phyloP scores from a whole-genome alignment of 129 eudicot genomes.

The Saussurea involucrata region DNA sequence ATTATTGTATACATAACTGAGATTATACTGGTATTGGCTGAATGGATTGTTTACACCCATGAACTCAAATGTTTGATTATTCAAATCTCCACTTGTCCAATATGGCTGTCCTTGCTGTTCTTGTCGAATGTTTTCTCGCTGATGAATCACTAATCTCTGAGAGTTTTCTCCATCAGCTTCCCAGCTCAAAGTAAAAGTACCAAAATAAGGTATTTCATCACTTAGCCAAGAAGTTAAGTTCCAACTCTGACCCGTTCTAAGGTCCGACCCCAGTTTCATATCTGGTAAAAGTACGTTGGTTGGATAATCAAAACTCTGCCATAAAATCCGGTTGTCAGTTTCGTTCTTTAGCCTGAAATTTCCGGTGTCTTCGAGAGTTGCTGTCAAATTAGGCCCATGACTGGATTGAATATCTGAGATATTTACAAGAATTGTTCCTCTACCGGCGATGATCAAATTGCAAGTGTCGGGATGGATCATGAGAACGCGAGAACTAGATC shows the following conservation, averaged over 20 bases:
- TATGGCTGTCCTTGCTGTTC: constrained; percentile 14
- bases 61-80: constrained; percentile 12
- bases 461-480: constrained; percentile 24
- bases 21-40: constrained; percentile 5
- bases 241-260: constrained; percentile 18
- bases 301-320: constrained; percentile 43
- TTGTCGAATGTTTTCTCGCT: too few relatives aligned
- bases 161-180: constrained; percentile 7
- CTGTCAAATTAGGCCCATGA: background rate
- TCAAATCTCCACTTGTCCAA: constrained; percentile 19
- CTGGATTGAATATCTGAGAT: constrained; percentile 5
- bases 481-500: constrained; percentile 12
- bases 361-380: constrained; percentile 31
- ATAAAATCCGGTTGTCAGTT: constrained; percentile 12
- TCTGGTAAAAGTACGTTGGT: constrained; percentile 24
- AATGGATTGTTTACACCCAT: background rate
- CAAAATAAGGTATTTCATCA: constrained; percentile 3
- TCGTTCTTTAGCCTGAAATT: constrained; percentile 25
- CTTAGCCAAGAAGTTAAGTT: constrained; percentile 25
- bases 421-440: constrained; percentile 9
- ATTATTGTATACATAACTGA: constrained; percentile 16
- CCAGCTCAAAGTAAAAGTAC: constrained; percentile 30
- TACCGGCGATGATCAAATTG: constrained; percentile 12
- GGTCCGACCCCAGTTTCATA: constrained; percentile 36
- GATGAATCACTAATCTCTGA: constrained; percentile 1